Percentiles rank a stretch among this genome's conserved stretches.
Conservation (phyloP, 1,284 basidiomycete genomes). For the Irpex rosettiformis region DNA sequence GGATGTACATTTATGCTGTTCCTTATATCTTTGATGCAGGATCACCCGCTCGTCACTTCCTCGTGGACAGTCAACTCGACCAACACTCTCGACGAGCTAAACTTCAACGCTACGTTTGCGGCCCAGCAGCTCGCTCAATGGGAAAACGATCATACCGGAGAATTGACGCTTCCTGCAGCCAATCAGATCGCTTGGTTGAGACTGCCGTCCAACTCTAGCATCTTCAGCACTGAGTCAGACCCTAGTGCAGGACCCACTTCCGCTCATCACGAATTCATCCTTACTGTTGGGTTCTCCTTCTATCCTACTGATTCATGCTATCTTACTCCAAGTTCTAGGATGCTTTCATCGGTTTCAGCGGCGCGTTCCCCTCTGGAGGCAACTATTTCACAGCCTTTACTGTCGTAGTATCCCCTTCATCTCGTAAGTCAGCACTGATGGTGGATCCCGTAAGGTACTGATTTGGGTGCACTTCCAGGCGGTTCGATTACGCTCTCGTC, state of each 20-base stretch:
- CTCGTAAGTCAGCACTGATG: constrained; percentile 3
- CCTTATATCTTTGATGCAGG: constrained; percentile 8
- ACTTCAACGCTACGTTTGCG: constrained; percentile 12
- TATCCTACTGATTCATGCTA: not conserved
- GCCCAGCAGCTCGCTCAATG: constrained; percentile 14
- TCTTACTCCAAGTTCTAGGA: constrained; percentile 6
- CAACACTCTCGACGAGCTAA: constrained; percentile 17
- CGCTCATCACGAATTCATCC: constrained; percentile 30
- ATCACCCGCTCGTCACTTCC: constrained; percentile 25
- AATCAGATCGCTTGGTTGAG: constrained; percentile 18
- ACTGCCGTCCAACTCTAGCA: constrained; percentile 12
- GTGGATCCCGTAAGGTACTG: not conserved
- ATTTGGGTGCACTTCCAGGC: not conserved
- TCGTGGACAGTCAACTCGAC: constrained; percentile 19
- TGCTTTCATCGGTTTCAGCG: constrained; percentile 9
- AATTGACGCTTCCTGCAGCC: constrained; percentile 11
- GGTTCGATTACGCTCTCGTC: constrained; percentile 35
- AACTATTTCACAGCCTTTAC: constrained; percentile 21
- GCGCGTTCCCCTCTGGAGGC: constrained; percentile 15
- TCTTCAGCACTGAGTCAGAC: constrained; percentile 16
- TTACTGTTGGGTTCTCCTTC: constrained; percentile 10
- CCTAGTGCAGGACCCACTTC: constrained; percentile 20
- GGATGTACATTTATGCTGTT: not conserved
- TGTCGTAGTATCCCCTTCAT: constrained; percentile 21
- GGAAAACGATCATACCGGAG: constrained; percentile 11